A percentile compares a stretch with the other conserved stretches of the same genome.
phyloP scores from a whole-genome alignment of 371 early-diverging fungal species.

The Zychaea mexicana region DNA sequence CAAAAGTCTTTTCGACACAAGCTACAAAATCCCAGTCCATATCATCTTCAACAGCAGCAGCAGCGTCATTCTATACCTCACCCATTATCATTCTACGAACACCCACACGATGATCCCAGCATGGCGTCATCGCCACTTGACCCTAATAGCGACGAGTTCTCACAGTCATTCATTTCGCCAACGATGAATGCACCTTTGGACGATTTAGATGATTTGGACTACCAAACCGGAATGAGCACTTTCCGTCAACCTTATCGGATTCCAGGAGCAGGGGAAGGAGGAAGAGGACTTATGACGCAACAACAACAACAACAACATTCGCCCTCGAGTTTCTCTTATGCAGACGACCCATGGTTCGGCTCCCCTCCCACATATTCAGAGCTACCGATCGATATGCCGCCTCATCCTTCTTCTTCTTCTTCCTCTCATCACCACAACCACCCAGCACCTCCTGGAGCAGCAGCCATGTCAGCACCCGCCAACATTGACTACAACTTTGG shows the following conservation, averaged over 20 bases:
- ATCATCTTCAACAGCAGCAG: constrained; percentile 17
- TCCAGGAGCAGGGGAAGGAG: too few relatives aligned
- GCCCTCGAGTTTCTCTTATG: constrained; percentile 10
- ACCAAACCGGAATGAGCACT: constrained; percentile 16
- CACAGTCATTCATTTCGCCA: constrained; percentile 24
- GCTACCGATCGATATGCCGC: neutral
- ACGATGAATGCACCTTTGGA: constrained; percentile 11
- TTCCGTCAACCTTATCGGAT: constrained; percentile 5
- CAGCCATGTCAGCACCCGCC: constrained; percentile 47
- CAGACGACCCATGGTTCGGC: constrained; percentile 7
- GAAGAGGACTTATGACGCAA: neutral
- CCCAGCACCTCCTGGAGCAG: constrained; percentile 12
- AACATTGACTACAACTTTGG: constrained; percentile 27
- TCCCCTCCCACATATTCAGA: neutral
- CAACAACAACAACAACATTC: constrained; percentile 3
- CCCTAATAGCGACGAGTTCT: constrained; percentile 16
- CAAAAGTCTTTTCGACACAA: constrained; percentile 4
- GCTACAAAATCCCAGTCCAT: constrained; percentile 22
- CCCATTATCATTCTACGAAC: neutral
- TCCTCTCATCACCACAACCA: constrained; percentile 5
- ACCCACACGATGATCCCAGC: neutral
- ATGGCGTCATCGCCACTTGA: constrained; percentile 5
- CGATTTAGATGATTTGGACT: constrained; percentile 24
- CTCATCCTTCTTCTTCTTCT: neutral
- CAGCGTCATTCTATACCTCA: constrained; percentile 7